A percentile compares a stretch with the other conserved stretches of the same genome.
Conservation (phyloP, 306 rosid genomes). For the Dalbergia cochinchinensis region DNA sequence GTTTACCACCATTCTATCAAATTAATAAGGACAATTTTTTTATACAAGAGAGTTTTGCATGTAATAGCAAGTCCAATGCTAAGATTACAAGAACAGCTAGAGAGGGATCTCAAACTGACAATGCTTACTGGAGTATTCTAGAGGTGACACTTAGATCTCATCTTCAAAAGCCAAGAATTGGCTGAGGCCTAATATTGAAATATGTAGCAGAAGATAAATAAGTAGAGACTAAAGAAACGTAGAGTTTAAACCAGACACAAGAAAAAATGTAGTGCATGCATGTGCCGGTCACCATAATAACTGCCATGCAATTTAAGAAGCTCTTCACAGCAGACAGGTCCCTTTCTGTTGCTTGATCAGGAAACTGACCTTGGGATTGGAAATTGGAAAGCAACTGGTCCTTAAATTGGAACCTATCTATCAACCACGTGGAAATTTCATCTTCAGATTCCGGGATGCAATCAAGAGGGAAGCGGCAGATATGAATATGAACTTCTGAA, state of each 20-base stretch:
- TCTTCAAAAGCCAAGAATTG: slow-evolving; percentile 55
- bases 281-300: slow-evolving; percentile 53
- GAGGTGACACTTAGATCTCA: slow-evolving; percentile 20
- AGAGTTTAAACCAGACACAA: slow-evolving; percentile 69
- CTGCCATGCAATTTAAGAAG: slow-evolving; percentile 55
- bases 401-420: slow-evolving; percentile 60
- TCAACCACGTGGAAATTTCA: slow-evolving; percentile 62
- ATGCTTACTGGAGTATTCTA: slow-evolving; percentile 21
- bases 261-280: slow-evolving; percentile 57
- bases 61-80: slow-evolving; percentile 33
- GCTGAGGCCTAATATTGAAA: slow-evolving; percentile 67
- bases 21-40: slow-evolving; percentile 16
- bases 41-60: slow-evolving; percentile 23
- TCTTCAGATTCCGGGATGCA: slow-evolving; percentile 66
- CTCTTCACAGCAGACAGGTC: slow-evolving; percentile 61
- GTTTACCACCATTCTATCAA: slow-evolving; percentile 1
- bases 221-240: slow-evolving; percentile 64
- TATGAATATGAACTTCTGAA: slow-evolving; percentile 80
- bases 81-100: slow-evolving; percentile 40
- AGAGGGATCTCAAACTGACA: slow-evolving; percentile 23
- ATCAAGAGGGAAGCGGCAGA: slow-evolving; percentile 56
- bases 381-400: slow-evolving; percentile 73
- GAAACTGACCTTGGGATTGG: slow-evolving; percentile 68
- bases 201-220: slow-evolving; percentile 68
- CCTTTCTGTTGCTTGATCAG: slow-evolving; percentile 62